Conservation (phyloP, 1,284 basidiomycete species). For the Boletus mariae region DNA sequence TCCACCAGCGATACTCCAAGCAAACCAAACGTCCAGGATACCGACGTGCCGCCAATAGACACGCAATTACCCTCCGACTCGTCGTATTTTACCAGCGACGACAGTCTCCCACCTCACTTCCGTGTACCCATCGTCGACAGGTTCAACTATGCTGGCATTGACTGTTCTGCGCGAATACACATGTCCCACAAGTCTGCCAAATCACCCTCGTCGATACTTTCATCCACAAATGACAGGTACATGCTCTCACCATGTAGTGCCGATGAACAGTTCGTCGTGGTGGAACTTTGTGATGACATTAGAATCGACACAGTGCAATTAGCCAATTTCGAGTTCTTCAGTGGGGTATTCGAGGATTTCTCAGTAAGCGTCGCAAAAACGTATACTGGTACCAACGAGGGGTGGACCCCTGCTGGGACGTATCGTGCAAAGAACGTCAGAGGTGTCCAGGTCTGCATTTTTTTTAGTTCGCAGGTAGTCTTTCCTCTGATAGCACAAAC, state of each 20-base stretch:
- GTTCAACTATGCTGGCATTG: constrained; percentile 92
- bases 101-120: constrained; percentile 52
- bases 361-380: constrained; percentile 82
- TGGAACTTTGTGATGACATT: constrained; percentile 97
- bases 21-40: constrained; percentile 2
- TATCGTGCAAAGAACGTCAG: constrained; percentile 88
- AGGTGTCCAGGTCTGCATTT: constrained; percentile 77
- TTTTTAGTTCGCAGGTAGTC: not conserved
- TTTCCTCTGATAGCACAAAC: constrained; percentile 4
- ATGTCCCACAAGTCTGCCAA: constrained; percentile 80
- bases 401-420: constrained; percentile 69
- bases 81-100: constrained; percentile 10
- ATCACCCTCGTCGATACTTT: constrained; percentile 81
- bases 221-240: constrained; percentile 90
- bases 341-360: constrained; percentile 93
- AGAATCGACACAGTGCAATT: constrained; percentile 94
- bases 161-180: constrained; percentile 93
- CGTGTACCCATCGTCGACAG: constrained; percentile 68
- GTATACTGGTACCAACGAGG: constrained; percentile 58
- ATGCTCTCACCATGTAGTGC: constrained; percentile 89
- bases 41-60: constrained; percentile 9
- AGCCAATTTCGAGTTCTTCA: constrained; percentile 98
- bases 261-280: constrained; percentile 79
- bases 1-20: constrained; percentile 21
- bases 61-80: constrained; percentile 5